Base-by-base conservation (phyloP, 2,329 filamentous ascomycete species). In the Cryphonectria parasitica region DNA sequence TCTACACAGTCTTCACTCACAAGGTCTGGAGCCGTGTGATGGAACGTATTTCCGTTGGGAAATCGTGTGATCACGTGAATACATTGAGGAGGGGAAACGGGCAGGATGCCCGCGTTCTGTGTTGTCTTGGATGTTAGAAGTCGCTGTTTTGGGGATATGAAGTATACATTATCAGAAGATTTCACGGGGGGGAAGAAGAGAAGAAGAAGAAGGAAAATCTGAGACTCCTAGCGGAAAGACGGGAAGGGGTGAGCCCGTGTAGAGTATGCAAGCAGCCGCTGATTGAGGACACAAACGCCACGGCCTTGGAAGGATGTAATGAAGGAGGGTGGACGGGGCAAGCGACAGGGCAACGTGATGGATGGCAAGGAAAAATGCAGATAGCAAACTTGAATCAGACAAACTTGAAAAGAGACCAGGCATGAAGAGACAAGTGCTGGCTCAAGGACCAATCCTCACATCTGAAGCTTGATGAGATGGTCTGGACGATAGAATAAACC, bases 321-420 rank as follows among this genome's bases (percentile, higher is more conserved):
- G 36, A 13, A 11, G 36, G 36, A 2, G 36, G 10, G 11, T 11
- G 36, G 36, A 10, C 1, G 10, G 10, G 36, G 2, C 0, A 11
- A 39, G 61, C 17, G 39, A 28, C 45, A 45, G 41, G 25, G 39
- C 64, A 28, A 49, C 2, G 45, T 49, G 17, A 52, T 17, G 28
- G 28, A 34, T 8, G 36, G 34, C 61, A 45, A 31, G 28, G 19
- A 43, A 19, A 22, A 70, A 61, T 56, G 66, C 68, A 65, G 68
- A 72, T 31, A 65, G 54, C 70, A 72, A 72, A 72, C 70, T 66
- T 63, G 2, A 17, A 43, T n/a, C 54, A n/a, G 52, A 61, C 70
- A 72, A 70, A 69, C 64, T 66, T 62, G 31, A 36, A 11, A 22
- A 3, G 22, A 7, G 54, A 49, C 25, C 2, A 22, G 19, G 28